Conservation (phyloP, 768 basidiomycete species). For the Paxillus involutus region DNA sequence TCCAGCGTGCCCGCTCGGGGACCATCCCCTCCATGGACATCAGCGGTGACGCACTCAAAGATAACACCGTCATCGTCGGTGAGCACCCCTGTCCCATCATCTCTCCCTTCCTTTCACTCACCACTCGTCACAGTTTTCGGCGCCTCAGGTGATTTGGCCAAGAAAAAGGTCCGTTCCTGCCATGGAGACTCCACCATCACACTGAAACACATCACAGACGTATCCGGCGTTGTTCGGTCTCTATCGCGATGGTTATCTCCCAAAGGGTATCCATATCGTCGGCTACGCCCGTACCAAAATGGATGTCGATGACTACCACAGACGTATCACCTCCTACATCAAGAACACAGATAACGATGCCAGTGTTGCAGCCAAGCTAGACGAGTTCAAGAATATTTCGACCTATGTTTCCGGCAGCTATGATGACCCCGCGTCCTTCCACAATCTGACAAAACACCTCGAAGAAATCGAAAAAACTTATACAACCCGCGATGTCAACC, state of each 20-base stretch:
- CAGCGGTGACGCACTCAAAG: constrained; percentile 66
- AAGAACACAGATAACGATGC: constrained; percentile 70
- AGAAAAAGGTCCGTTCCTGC: constrained; percentile 80
- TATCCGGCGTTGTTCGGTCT: constrained; percentile 94
- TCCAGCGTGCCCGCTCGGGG: constrained; percentile 65
- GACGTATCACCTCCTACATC: constrained; percentile 82
- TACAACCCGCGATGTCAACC: constrained; percentile 62
- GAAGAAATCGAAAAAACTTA: constrained; percentile 76
- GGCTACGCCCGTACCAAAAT: constrained; percentile 98
- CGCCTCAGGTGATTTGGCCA: constrained; percentile 95
- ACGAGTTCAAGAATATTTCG: constrained; percentile 80
- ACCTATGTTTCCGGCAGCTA: constrained; percentile 88
- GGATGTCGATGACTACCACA: constrained; percentile 81
- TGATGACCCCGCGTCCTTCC: constrained; percentile 80
- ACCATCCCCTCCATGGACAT: constrained; percentile 91
- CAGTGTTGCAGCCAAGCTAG: constrained; percentile 57
- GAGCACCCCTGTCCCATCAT: constrained; percentile 29
- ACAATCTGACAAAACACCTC: constrained; percentile 72
- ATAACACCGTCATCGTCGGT: constrained; percentile 91
- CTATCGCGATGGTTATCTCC: constrained; percentile 77
- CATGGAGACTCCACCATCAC: constrained; percentile 44
- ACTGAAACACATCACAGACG: constrained; percentile 53
- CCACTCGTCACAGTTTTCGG: constrained; percentile 67
- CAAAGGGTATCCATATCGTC: constrained; percentile 83
- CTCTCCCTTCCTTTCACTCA: constrained; percentile 9